phyloP scores from a whole-genome alignment of 805 yeast species.

The Komagataella pastoris region DNA sequence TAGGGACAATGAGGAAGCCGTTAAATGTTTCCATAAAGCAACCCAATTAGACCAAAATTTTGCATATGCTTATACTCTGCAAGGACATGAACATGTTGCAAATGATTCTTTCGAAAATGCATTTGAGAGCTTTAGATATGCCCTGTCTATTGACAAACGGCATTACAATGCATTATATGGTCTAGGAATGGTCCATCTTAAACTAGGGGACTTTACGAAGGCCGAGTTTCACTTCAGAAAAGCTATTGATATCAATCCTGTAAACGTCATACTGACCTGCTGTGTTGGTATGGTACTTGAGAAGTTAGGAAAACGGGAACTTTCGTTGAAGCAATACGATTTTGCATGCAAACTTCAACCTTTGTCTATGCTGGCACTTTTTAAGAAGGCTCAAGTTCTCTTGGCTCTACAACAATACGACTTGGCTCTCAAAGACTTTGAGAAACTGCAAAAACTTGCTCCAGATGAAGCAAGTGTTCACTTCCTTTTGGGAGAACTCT shows the following conservation, averaged over 20 bases:
- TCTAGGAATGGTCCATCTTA: conserved; percentile 84
- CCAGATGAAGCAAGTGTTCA: conserved; percentile 96
- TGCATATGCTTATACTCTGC: conserved; percentile 83
- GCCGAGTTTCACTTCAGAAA: conserved; percentile 82
- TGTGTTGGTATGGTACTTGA: conserved; percentile 92
- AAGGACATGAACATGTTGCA: conserved; percentile 84
- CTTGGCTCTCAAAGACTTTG: conserved; percentile 64
- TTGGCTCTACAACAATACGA: conserved; percentile 59
- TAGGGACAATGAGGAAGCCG: conserved; percentile 81
- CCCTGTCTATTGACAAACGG: conserved; percentile 61
- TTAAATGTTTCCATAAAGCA: conserved; percentile 75
- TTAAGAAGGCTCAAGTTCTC: conserved; percentile 76
- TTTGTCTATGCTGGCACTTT: conserved; percentile 69
- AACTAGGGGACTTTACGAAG: conserved; percentile 68
- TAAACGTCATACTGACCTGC: conserved; percentile 77
- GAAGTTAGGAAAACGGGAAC: conserved; percentile 48
- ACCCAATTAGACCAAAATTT: conserved; percentile 51
- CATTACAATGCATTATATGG: conserved; percentile 96
- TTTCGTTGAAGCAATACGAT: conserved; percentile 73
- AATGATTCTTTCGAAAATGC: conserved; percentile 90
- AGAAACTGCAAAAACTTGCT: conserved; percentile 56
- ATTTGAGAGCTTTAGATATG: conserved; percentile 65
- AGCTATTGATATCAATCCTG: conserved; percentile 83
- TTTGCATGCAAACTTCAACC: conserved; percentile 81
- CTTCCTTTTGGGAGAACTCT: conserved; percentile 75